Base-by-base conservation (phyloP, 139 green algal species). In the Chlorella sp. region DNA sequence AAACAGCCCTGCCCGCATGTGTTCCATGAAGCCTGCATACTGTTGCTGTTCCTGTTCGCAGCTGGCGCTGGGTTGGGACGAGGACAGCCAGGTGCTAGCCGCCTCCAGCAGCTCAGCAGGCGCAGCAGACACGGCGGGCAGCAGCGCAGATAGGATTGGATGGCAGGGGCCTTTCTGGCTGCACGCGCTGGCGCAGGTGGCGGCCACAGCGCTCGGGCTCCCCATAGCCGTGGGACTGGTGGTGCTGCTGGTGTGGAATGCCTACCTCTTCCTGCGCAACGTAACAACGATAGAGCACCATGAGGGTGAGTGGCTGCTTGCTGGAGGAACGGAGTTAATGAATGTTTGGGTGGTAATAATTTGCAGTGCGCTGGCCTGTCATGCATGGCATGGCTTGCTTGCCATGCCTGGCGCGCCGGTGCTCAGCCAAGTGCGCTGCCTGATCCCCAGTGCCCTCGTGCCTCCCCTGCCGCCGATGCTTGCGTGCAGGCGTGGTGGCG, bases 211-310 rank as follows among this genome's bases (percentile, higher is more conserved):
- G 32, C 30, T 94, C 1, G 84, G 89, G 2, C 85, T 95, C 78
- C 92, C 92, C 3, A 84, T 93, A 0, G 88, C 76, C 14, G 78
- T 94, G 30, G 92, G 84, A 2, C 87, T 96, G 68, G 40, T 91
- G 19, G 88, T 95, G 89, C 92, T 98, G 75, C 88, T 97, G 36
- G 74, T 56, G 34, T 98, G 95, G 95, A 94, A 98, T 74, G 64
- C 90, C 46, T 92, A 93, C 56, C 91, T 98, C 38, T 44, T 93
- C 0, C 34, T 87, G 26, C 80, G 38, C 38, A 98, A 98, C 92
- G 94, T 94, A 81, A 98, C 95, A 0, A 98, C 95, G 14, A 97
- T 98, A 46, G 95, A 98, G 74, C 90, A 93, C 86, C 86, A 95
- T 48, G 93, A 96, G 82, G 92, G 80, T 58, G 51, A 1, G 72